phyloP scores from a whole-genome alignment of 169 alveolate genomes.

The Theileria orientalis region DNA sequence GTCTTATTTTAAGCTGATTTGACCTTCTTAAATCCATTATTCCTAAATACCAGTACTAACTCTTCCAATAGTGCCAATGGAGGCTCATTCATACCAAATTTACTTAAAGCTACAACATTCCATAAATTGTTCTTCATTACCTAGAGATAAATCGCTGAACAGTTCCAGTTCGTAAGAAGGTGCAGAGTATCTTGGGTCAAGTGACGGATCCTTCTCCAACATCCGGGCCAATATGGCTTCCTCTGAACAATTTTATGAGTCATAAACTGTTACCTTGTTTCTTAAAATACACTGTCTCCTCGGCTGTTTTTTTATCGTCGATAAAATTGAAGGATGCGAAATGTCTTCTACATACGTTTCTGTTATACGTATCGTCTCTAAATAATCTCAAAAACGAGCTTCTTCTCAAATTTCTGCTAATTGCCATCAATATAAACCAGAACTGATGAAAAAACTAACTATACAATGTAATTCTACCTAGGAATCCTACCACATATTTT shows the following conservation, averaged over 20 bases:
- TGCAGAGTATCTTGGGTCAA: slow-evolving; percentile 35
- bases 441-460: background rate
- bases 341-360: background rate
- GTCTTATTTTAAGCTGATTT: background rate
- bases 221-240: slow-evolving; percentile 27
- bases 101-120: slow-evolving; percentile 17
- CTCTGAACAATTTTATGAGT: slow-evolving; percentile 18
- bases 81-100: slow-evolving; percentile 32
- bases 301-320: slow-evolving; percentile 42
- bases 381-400: slow-evolving; percentile 14
- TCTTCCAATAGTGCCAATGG: slow-evolving; percentile 21
- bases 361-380: background rate
- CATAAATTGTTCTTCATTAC: slow-evolving; percentile 1
- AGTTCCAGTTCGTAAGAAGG: slow-evolving; percentile 39
- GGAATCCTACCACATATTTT: slow-evolving; percentile 21
- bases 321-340: slow-evolving; percentile 30
- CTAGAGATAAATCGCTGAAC: slow-evolving; percentile 23
- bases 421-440: slow-evolving; percentile 2
- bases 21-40: slow-evolving; percentile 28
- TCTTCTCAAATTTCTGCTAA: background rate
- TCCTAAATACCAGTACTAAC: slow-evolving; percentile 18
- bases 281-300: slow-evolving; percentile 31
- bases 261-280: slow-evolving; percentile 17
- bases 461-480: background rate
- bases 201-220: slow-evolving; percentile 36